phyloP scores from a whole-genome alignment of 2,329 filamentous ascomycete genomes.

The Fusarium sp. region DNA sequence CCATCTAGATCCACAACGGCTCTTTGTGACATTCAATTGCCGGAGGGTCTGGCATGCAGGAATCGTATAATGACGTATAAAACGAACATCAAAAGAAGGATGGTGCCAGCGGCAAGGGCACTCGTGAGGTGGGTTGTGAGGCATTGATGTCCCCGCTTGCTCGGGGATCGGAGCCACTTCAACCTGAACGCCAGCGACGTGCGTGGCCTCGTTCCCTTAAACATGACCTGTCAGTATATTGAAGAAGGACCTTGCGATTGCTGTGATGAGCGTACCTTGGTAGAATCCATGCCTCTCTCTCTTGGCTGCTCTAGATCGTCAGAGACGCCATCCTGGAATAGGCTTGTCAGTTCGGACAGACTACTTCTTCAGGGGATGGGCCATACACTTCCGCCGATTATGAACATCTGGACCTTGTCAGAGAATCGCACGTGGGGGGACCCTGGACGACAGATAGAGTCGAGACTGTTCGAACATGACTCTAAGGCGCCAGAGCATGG shows the following conservation, averaged over 20 bases:
- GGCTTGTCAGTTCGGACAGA: background rate
- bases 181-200: background rate
- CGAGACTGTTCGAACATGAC: background rate
- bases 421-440: constrained; percentile 4
- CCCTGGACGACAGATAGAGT: background rate
- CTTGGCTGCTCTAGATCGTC: background rate
- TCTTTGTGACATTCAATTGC: background rate
- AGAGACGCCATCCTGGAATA: constrained; percentile 1
- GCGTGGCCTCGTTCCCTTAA: background rate
- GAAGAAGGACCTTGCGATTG: background rate
- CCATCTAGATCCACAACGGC: background rate
- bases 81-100: background rate
- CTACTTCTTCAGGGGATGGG: background rate
- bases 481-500: background rate
- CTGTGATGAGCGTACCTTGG: background rate
- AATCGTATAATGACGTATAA: background rate
- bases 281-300: background rate
- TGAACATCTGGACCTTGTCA: constrained; percentile 4
- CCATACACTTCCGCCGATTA: constrained; percentile 2
- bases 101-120: background rate
- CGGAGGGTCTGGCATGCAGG: background rate
- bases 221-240: background rate
- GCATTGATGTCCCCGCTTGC: background rate
- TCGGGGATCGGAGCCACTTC: background rate
- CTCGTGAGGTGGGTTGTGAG: background rate